phyloP scores from a whole-genome alignment of 139 green algal species.

The Chlorella sp. region DNA sequence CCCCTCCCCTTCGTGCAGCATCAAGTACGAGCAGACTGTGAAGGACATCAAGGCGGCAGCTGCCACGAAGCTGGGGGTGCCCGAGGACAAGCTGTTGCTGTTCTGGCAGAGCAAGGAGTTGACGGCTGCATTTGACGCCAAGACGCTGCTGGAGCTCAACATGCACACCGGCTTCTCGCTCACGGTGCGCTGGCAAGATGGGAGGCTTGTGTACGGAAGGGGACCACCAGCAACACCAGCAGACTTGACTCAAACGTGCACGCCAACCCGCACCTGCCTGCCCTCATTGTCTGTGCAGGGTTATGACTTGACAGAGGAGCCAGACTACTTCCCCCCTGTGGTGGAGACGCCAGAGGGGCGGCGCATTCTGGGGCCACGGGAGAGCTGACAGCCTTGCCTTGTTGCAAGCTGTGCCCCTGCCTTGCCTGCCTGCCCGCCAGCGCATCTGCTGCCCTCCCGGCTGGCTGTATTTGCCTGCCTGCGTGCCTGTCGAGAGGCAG shows the following conservation, averaged over 20 bases:
- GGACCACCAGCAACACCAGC: no score
- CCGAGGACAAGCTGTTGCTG: conserved; percentile 69
- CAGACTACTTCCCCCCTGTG: conserved; percentile 80
- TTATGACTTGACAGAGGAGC: conserved; percentile 72
- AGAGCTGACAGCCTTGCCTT: no score
- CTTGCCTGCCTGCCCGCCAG: no score
- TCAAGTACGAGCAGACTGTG: conserved; percentile 81
- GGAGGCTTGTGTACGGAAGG: no score
- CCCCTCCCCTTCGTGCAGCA: conserved; percentile 34
- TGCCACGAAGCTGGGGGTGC: conserved; percentile 55
- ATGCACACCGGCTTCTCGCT: conserved; percentile 86
- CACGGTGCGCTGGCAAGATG: conserved; percentile 42
- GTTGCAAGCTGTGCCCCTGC: no score
- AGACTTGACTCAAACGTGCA: no score
- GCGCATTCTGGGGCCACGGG: background rate
- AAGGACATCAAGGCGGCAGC: conserved; percentile 63
- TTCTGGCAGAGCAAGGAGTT: conserved; percentile 81
- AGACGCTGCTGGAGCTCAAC: conserved; percentile 79
- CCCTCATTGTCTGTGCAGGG: conserved; percentile 28
- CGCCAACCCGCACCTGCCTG: no score
- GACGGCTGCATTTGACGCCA: conserved; percentile 60
- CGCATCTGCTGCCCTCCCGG: no score
- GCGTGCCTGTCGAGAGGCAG: no score
- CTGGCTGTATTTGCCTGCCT: no score
- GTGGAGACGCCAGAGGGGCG: conserved; percentile 66